Evolutionary conservation across 202 grass and related monocot genomes (phyloP), one percentile per base, ranked within the genome.

Genomic region (Musa balbisiana): DNA sequence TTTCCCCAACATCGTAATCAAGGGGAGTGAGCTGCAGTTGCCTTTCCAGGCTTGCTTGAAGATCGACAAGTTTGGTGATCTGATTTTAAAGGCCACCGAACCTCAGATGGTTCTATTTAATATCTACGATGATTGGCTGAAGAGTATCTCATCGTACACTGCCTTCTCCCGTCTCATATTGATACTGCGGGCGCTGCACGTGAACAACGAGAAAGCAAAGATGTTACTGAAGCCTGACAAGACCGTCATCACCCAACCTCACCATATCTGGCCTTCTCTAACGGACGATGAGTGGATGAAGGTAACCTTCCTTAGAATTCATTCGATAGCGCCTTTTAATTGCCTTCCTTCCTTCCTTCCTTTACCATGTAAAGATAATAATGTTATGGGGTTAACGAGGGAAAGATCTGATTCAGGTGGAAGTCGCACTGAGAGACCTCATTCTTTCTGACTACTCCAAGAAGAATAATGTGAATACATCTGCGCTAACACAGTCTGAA

Each of bases 101-200:
- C 94, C 94, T 12, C 90, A 98, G 71, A 98, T 98, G 94, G 88
- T 98, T 78, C 85, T 98, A 51, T 98, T 91, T 59, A 98, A 98
- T 78, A 93, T 98, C 52, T 98, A 98, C 53, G 93, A 98, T 89
- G 94, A 98, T 85, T 98, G 94, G 94, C 63, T 98, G 84, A 98
- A 93, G 85, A 98, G 88, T 73, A 93, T 98, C 81, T 98, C 94
- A 29, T 98, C 94, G 10, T 98, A 93, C 83, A 98, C 94, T 55
- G 94, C 94, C 51, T 98, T 98, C 79, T 98, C 94, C 75, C 94
- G 94, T 72, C 84, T 98, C 17, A 90, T 98, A 70, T 80, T 98
- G 86, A 93, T 98, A 69, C 75, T 98, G 25, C 86, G 94, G 19
- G 88, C 94, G 20, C 81, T 98, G 26, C 94, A 98, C 84, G 94